Base-by-base conservation (phyloP, 768 basidiomycete genomes). In the Hortiboletus flavorubellus region DNA sequence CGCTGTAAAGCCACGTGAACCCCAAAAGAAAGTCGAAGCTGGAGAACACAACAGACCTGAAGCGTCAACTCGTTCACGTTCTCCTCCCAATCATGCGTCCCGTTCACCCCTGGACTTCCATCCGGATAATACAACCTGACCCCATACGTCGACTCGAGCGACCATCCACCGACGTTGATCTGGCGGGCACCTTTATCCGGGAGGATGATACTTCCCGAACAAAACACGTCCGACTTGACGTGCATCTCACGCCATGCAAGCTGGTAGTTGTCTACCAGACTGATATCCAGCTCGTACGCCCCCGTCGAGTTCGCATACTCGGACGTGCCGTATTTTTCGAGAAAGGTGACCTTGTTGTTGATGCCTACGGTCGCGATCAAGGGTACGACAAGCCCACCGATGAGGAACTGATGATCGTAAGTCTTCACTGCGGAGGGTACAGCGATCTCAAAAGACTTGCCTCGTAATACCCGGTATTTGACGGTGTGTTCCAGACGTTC, bases 11-110 rank as follows among this genome's bases (percentile, higher is more conserved):
- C 18, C 18, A 12, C 11, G 33, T 56, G 16, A 59, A 12, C 5
- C 9, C 2, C 2, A 8, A 18, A 21, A 50, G 10, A 18, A 0
- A 1, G 8, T 16, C 11, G 8, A 31, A 4, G 8, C 8, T 1
- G 21, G 9, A 5, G 29, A 4, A 2, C 31, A 21, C 1, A 18
- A 65, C 72, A 31, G 41, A 85, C 85, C 78, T 90, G 89, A 26
- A 91, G 75, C 3, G 70, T 58, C 2, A 91, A 74, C 38, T 78
- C 76, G 0, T 78, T 57, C 38, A 73, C 74, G 58, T 91, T 81
- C 67, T 91, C 89, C 67, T 91, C 80, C 90, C 90, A 92, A 60
- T 91, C 86, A 50, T 83, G 84, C 5, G 87, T 90, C 7, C 83
- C 81, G 57, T 88, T 89, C 30, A 84, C 80, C 1, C 90, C 90